Evolutionary conservation across 768 basidiomycete species (phyloP), one percentile per base, ranked within the genome.

Genomic region (Hysterangium stoloniferum): DNA sequence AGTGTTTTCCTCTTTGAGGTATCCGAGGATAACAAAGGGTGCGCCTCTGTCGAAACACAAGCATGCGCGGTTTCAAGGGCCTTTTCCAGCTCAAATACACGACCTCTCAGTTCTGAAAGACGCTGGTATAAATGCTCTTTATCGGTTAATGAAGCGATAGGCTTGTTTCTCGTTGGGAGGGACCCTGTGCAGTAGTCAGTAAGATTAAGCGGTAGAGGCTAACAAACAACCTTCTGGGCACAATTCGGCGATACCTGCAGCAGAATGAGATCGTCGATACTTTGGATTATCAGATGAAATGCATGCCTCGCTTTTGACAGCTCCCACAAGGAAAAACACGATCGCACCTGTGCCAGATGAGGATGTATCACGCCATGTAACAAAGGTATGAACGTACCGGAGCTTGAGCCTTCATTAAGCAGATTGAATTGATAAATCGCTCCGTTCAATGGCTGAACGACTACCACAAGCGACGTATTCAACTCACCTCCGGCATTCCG

Each of bases 1-100:
- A 29, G 6, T 13, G 40, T 25, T 51, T 42, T 51, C 25, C 38
- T 41, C 29, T 22, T 42, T 27, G n/a, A 51, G 8, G 25, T 29
- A 4, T 83, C 78, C 3, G 80, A 75, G 22, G 68, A 66, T 17
- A 86, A 68, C 36, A 86, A 67, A 11, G 79, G 80, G 57, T 86
- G 83, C 0, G 68, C 62, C 32, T 76, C 74, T 40, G 58, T 61
- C 1, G 77, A 78, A 54, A 71, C 68, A 29, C 66, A 54, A 4
- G 71, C 56, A 60, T 84, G 78, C 3, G 77, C 71, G 38, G 74
- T 66, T 2, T 70, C 64, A 12, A 86, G 73, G 9, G 80, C 81
- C 61, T 83, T 82, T 61, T 86, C 84, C 15, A 86, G 71, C 44
- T 78, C 71, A 43, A 81, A 74, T 33, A 84, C 78, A 40, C 84